Base-by-base conservation (phyloP, 345 rosid species). In the Moringa oleifera region DNA sequence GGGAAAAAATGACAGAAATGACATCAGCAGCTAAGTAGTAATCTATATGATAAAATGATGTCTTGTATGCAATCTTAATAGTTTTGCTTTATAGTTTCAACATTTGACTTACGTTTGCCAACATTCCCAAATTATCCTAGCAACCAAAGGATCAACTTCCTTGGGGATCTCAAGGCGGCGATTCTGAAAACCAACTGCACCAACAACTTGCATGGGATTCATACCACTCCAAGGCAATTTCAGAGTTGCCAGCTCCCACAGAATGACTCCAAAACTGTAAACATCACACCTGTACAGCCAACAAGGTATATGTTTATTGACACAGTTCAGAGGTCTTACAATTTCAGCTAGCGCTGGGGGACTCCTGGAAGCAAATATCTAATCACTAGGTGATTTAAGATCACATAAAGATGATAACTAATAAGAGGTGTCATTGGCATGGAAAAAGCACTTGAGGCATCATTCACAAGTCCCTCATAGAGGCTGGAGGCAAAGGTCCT, bases 181-280 rank as follows among this genome's bases (percentile, higher is more conserved):
- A 59, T 89, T 95, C 76, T 95, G 98, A 75, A 95, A 95, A 73
- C 99, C 99, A 41, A 95, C 99, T 2, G 98, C 99, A 71, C 99
- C 98, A 20, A 95, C 99, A 51, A 91, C 99, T 78, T 95, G 99
- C 99, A 95, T 95, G 1, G 99, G 99, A 73, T 95, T 95, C 98
- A 95, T 91, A 64, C 95, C 99, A 56, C 88, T 75, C 99, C 99
- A 95, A 18, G 99, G 99, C 65, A 84, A 68, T 80, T 83, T 83
- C 71, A 87, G 69, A 28, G 99, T 95, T 18, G 99, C 96, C 55
- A 95, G 97, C 81, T 95, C 99, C 98, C 99, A 95, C 6, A 95
- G 85, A 70, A 95, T 95, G 53, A 95, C 79, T 57, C 99, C 99
- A 50, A 95, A 95, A 78, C 99, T 95, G 67, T 95, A 95, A 36